Evolutionary conservation across 257 asterid species (phyloP), one percentile per base, ranked within the genome.

Genomic region (Euphrasia confusa): DNA sequence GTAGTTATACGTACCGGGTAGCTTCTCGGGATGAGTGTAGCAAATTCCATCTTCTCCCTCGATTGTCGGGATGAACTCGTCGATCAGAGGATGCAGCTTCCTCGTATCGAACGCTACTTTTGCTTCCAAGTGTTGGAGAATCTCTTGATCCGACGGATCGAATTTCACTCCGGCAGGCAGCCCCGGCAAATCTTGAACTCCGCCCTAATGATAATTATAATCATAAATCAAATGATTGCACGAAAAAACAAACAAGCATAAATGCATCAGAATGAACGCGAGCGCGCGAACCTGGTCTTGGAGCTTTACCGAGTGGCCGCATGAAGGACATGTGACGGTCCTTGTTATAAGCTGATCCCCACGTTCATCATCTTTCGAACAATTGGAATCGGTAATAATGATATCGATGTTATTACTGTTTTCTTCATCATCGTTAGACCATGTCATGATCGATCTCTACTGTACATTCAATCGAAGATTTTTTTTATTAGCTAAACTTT

Each of bases 81-180:
- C 81, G 18, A 83, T 83, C n/a, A 83, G 54, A 21, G 90, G 90
- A 66, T 80, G 90, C 12, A 75, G 47, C 42, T 68, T 80, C 35
- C 63, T 57, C 0, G 42, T 45, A 73, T 78, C 80, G 3, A 61
- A 60, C 10, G 54, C 12, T 26, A 74, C 87, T 68, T 83, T 80
- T 1, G 84, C 90, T 58, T 80, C 81, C 71, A 83, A 72, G 64
- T 83, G 87, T 24, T 76, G 72, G 4, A 83, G 74, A 42, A 83
- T 80, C 71, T 83, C 87, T 68, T 78, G 84, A 72, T 83, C 90
- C 0, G 86, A 76, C 6, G 90, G 90, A 71, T 83, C 90, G 53
- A 83, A 83, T 60, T 83, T 83, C 74, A 83, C 86, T 58, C 89
- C 89, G 9, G 84, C 84, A 0, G 86, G 89, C 18, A 82, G 59